Percentiles rank a stretch among this genome's conserved stretches.
Conservation (phyloP, 441 rosid genomes). For the Eugenia klotzschiana region DNA sequence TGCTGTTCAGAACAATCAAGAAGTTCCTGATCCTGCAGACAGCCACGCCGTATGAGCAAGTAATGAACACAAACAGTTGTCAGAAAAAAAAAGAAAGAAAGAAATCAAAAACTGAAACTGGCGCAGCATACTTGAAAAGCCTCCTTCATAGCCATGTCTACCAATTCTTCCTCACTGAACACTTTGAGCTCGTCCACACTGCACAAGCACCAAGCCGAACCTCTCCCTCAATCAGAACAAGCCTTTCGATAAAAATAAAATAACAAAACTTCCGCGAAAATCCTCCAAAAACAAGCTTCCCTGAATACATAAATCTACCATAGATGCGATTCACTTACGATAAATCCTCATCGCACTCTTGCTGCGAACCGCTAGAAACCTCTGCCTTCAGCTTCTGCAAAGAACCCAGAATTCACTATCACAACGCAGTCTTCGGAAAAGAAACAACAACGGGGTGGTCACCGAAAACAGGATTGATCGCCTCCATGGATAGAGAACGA, state of each 20-base stretch:
- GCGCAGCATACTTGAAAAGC: slow-evolving; percentile 19
- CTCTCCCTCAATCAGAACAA: background rate
- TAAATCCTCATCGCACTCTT: slow-evolving; percentile 17
- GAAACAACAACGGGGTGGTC: background rate
- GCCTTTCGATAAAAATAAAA: background rate
- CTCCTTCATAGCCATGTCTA: slow-evolving; percentile 55
- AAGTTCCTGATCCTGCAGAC: slow-evolving; percentile 13
- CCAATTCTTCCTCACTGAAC: slow-evolving; percentile 47
- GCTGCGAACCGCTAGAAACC: slow-evolving; percentile 17
- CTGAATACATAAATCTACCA: background rate
- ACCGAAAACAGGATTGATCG: background rate
- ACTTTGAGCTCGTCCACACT: slow-evolving; percentile 49
- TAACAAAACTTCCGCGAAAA: background rate
- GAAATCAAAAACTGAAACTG: background rate
- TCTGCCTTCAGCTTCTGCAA: slow-evolving; percentile 32
- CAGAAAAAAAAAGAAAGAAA: background rate
- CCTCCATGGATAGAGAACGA: background rate
- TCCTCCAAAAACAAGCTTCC: background rate
- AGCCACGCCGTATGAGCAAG: background rate
- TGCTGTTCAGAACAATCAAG: slow-evolving; percentile 9
- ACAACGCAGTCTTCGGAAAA: background rate
- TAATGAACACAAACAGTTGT: background rate
- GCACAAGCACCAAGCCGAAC: background rate
- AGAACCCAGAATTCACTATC: background rate
- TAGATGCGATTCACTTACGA: slow-evolving; percentile 18